A percentile compares a stretch with the other conserved stretches of the same genome.
phyloP scores from a whole-genome alignment of 192 early-diverging fungal genomes.

The Borealophlyctis nickersoniae region DNA sequence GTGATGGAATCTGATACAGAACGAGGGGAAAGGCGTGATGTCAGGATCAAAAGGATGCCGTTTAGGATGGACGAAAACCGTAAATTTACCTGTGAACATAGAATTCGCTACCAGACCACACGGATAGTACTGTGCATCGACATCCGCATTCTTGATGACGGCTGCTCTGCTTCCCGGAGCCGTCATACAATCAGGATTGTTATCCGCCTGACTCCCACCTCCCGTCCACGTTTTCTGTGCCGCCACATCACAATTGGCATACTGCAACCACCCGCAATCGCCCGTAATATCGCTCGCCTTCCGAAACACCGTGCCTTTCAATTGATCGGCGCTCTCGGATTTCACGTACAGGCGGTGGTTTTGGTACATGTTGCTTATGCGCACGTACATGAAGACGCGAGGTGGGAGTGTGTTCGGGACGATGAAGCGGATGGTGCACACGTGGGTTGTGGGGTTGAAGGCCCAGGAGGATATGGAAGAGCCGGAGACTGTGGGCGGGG shows the following conservation, averaged over 20 bases:
- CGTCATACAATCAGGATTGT: conserved; percentile 27
- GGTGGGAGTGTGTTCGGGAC: conserved; percentile 61
- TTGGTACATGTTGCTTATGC: conserved; percentile 97
- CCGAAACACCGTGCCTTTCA: conserved; percentile 32
- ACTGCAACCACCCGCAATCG: conserved; percentile 26
- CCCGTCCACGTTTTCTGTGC: conserved; percentile 6
- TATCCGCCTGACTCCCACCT: conserved; percentile 11
- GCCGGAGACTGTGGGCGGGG: conserved; percentile 8
- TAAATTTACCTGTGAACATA: conserved; percentile 83
- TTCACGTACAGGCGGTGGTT: conserved; percentile 96
- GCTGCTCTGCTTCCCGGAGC: conserved; percentile 4
- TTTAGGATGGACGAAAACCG: not conserved
- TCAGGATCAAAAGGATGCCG: conserved; percentile 40
- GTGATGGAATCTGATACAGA: conserved; percentile 26
- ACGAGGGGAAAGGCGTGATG: conserved; percentile 40
- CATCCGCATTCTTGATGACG: conserved; percentile 15
- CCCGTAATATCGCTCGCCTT: conserved; percentile 11
- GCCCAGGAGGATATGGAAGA: conserved; percentile 35
- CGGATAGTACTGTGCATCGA: conserved; percentile 72
- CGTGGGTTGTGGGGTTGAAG: conserved; percentile 45
- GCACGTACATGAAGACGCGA: conserved; percentile 89
- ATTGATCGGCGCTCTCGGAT: conserved; percentile 78
- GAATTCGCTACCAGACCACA: conserved; percentile 99
- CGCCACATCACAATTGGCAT: conserved; percentile 18
- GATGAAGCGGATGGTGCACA: conserved; percentile 72